phyloP scores from a whole-genome alignment of 192 early-diverging fungal species.

The Backusella luteola region DNA sequence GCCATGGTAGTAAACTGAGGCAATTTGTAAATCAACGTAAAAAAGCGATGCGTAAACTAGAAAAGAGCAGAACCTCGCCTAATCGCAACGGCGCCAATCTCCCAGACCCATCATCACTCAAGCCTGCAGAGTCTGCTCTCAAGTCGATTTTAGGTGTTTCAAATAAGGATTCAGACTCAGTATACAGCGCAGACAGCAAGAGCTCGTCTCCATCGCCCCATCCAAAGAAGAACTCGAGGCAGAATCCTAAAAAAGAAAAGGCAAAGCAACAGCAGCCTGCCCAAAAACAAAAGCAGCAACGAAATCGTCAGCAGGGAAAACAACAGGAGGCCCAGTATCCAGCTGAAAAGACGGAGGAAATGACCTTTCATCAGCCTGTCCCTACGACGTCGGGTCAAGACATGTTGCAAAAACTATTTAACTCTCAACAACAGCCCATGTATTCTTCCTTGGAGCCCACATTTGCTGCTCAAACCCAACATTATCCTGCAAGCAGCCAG shows the following conservation, averaged over 20 bases:
- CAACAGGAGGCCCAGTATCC: neutral
- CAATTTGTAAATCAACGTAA: conserved; percentile 29
- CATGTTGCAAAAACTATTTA: neutral
- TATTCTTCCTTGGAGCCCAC: neutral
- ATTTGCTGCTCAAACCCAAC: neutral
- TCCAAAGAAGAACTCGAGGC: neutral
- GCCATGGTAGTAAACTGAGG: conserved; percentile 12
- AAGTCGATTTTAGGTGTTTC: conserved; percentile 8
- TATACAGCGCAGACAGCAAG: neutral
- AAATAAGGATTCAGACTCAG: neutral
- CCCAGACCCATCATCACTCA: neutral
- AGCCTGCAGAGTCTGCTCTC: conserved; percentile 3
- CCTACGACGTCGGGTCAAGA: neutral
- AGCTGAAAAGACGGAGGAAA: neutral
- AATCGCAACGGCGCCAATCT: neutral
- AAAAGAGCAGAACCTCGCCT: neutral
- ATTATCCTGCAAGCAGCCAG: neutral
- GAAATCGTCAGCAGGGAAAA: neutral
- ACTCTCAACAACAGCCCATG: neutral
- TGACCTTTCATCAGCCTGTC: conserved; percentile 1
- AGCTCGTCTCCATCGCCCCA: neutral
- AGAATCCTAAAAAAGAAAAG: conserved; percentile 3
- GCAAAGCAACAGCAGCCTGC: neutral
- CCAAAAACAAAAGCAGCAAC: neutral
- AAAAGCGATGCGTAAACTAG: neutral